phyloP scores from a whole-genome alignment of 192 early-diverging fungal species.

The Coemansia sp. region DNA sequence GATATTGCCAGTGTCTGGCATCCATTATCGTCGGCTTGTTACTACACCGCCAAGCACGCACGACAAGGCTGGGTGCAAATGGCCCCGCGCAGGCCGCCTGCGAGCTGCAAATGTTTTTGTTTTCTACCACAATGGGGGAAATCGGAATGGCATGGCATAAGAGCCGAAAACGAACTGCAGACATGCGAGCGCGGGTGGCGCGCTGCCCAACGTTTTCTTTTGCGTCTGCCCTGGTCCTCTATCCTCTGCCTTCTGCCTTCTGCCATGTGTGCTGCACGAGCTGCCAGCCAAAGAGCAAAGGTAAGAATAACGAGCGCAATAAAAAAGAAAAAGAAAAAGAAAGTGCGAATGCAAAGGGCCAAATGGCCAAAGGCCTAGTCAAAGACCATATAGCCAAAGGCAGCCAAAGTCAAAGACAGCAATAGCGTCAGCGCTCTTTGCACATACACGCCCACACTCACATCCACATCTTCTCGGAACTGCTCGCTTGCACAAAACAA shows the following conservation, averaged over 20 bases:
- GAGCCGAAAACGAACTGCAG: neutral
- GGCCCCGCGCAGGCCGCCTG: neutral
- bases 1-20: no score
- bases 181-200: neutral
- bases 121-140: neutral
- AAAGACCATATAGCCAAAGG: no score
- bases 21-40: neutral
- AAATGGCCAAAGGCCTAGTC: neutral
- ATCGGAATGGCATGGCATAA: neutral
- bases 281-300: no score
- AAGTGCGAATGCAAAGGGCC: neutral
- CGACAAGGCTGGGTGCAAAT: neutral
- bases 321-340: no score
- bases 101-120: neutral
- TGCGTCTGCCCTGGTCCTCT: neutral
- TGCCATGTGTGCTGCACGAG: neutral
- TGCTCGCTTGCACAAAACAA: neutral
- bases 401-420: no score
- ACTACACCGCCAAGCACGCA: conserved; percentile 1
- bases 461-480: neutral
- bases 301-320: no score
- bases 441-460: no score
- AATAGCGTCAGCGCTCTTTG: no score
- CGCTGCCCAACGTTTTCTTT: neutral
- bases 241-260: neutral